Base-by-base conservation (phyloP, 202 grass and related monocot species). In the Elaeis oleifera region DNA sequence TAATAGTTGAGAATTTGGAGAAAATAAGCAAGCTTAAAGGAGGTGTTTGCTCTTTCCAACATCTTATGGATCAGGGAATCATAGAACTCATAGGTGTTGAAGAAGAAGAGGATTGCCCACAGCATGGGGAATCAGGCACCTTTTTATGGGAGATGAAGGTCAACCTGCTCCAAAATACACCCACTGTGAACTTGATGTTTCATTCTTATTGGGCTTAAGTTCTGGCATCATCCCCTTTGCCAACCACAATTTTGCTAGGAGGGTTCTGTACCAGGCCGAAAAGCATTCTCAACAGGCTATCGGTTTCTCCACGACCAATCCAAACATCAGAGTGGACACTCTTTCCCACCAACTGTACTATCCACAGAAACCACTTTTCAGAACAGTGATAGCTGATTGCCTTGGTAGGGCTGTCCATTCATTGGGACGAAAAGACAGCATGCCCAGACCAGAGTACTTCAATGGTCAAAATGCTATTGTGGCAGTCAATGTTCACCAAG, bases 381-480 rank as follows among this genome's bases (percentile, higher is more conserved):
- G 81, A 80, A 91, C 87, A 64, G 69, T 89, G 69, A 63, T 83
- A 76, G 79, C 84, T 52, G 92, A 97, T 23, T 97, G 84, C 57
- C 75, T 91, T 69, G 84, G 81, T 27, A 78, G 84, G 61, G 56
- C 64, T 80, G 81, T 86, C 78, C 75, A 73, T 75, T 29, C 76
- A 54, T 63, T 73, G 58, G 84, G 92, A 65, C 73, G 74, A 68
- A 96, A 63, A 64, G 77, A 85, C 63, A 74, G 71, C 52, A 68
- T 86, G 55, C 53, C 80, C 36, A 79, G 79, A 70, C 87, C 92
- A 16, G 84, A 96, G 64, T 91, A 83, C 79, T 96, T 85, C 82
- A 96, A 96, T 75, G 92, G 92, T 7, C 87, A 96, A 76, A 96
- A 96, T 81, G 87, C 92, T 39, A 96, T 96, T 65, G 92, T 96